Evolutionary conservation across 225 moss, liverwort and hornwort species (phyloP), one percentile per base, ranked within the genome.

Genomic region (Sphagnum tenellum): DNA sequence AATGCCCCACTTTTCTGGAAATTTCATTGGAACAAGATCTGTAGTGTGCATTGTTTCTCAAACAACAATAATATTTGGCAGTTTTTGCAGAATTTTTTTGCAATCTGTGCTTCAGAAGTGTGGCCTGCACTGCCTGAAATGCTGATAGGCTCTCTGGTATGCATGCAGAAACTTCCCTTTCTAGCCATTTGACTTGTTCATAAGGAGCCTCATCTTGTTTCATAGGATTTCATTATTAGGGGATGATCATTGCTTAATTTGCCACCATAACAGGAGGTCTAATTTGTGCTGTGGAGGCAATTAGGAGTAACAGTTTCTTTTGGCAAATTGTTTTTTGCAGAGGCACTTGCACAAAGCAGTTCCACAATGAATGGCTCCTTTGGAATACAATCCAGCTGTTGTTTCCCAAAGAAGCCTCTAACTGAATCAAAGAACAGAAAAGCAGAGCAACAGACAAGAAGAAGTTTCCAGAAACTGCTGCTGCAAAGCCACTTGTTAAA

Each of bases 321-420:
- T 56, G 47, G 45, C 66, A 45, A 14, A 6, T 44, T 68, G 68
- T 4, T 47, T 11, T 10, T 66, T 63, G 54, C 80, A 95, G 95
- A 66, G 55, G 70, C 67, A 75, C 44, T 63, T 52, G 52, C 64
- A 46, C 55, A 77, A 69, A 84, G 64, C 45, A 80, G 73, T 72
- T 92, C 73, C 73, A 81, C 79, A 3, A 71, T 81, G 74, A 95
- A 95, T 47, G 89, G 9, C 78, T 88, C 12, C 71, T 95, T 64
- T 95, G 95, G 95, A 95, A 95, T 72, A 95, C 95, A n/a, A 89
- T 95, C 61, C 95, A 95, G 66, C 78, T 95, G 63, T 69, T 95
- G 53, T 95, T 95, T 56, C 92, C 95, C 3, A 70, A 72, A 61
- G 95, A 95, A 69, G 73, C 86, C 70, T 79, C 82, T 62, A 75